Base-by-base conservation (phyloP, 2,329 filamentous ascomycete genomes). In the Penicillium sp. region DNA sequence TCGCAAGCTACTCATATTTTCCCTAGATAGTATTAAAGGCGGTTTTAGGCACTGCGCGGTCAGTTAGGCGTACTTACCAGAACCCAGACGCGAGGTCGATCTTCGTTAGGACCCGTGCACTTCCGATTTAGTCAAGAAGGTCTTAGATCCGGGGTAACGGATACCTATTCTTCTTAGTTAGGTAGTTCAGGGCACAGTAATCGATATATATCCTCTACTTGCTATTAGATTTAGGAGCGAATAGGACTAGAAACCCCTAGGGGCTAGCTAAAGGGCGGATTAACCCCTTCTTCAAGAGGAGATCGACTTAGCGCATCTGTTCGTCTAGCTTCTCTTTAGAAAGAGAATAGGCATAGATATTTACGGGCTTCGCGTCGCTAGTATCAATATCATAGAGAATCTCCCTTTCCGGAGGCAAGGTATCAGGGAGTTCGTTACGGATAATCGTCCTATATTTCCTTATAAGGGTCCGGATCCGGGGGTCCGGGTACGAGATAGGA, bases 11-110 rank as follows among this genome's bases (percentile, higher is more conserved):
- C 27, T 47, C 6, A 12, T 47, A 50, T 34, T 47, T 50, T 3
- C 48, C 41, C 32, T 35, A 45, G 4, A 47, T 45, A 2, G 25
- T 47, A 13, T 47, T 50, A 43, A 50, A 50, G 3, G 6, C 9
- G 0, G 29, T 49, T 7, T 46, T 49, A 5, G 29, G 2, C 2
- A 49, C 5, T 3, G 9, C 18, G 0, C 29, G 2, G 26, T 49
- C 6, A 1, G 11, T 33, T 37, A 48, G 35, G 1, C 8, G 12
- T 12, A 48, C 26, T 28, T 48, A 40, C 12, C 13, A 49, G 7
- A 2, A 12, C 45, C 47, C 3, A 0, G 12, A 29, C 3, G 12
- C 25, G 8, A 49, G 26, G 4, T 49, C 11, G 8, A 49, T 28
- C 26, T 49, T 42, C 1, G 1, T 35, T n/a, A 35, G 33, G 2